phyloP scores from a whole-genome alignment of 345 rosid genomes.

The Nephelium lappaceum region DNA sequence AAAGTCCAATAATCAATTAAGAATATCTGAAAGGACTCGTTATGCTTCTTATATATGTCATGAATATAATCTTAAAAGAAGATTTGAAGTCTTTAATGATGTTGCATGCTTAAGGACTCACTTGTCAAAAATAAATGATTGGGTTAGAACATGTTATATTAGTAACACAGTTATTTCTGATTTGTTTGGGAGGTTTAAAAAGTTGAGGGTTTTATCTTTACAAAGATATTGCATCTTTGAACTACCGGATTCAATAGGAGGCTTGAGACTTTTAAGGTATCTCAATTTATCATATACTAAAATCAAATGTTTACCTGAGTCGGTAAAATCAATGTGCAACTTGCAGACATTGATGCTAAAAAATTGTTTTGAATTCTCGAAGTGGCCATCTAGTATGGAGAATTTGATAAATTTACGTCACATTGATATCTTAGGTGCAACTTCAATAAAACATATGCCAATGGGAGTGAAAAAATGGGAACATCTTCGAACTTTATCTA shows the following conservation, averaged over 20 bases:
- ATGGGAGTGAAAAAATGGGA: background rate
- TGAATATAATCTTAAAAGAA: too few species aligned
- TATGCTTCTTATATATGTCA: too few species aligned
- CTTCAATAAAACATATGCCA: background rate
- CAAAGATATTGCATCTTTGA: background rate
- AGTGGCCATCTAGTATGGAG: background rate
- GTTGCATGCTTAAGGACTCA: background rate
- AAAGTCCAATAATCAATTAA: too few species aligned
- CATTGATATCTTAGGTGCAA: constrained; percentile 7
- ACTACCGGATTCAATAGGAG: background rate
- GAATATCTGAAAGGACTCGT: too few species aligned
- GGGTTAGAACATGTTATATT: background rate
- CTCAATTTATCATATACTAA: constrained; percentile 10
- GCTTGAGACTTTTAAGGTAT: constrained; percentile 5
- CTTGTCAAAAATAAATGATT: background rate
- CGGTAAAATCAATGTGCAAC: constrained; percentile 2
- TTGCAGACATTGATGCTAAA: constrained; percentile 5
- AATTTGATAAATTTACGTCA: constrained; percentile 5
- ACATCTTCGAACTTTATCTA: background rate
- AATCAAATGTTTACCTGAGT: constrained; percentile 7
- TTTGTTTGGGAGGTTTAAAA: background rate
- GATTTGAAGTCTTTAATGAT: background rate
- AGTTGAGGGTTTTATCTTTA: background rate
- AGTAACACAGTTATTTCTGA: background rate
- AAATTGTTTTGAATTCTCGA: background rate